These are phyloP conservation scores for Graphilbum fragrans DNA, from an alignment of 2,329 filamentous ascomycete species.

Conservation along the genomic window DNA sequence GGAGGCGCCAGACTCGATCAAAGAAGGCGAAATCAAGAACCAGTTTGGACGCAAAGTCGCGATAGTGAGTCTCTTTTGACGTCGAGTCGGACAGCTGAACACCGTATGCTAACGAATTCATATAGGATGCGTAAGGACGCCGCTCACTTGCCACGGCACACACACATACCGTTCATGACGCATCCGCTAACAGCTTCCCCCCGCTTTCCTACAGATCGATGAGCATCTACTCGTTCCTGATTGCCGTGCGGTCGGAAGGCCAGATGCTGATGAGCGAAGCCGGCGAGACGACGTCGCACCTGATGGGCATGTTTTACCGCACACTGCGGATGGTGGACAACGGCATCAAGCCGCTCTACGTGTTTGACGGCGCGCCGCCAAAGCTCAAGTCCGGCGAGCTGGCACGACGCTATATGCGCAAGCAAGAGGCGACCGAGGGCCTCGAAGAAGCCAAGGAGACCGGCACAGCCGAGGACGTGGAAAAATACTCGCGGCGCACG, in stretches of 20 bases:
- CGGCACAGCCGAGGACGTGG: constrained; percentile 90
- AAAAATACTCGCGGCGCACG: constrained; percentile 90
- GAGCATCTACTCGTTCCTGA: constrained; percentile 98
- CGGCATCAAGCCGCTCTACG: constrained; percentile 95
- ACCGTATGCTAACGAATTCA: background rate
- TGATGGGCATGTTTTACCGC: constrained; percentile 99
- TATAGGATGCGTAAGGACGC: constrained; percentile 10
- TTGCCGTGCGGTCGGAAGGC: constrained; percentile 91
- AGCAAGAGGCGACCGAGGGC: constrained; percentile 79
- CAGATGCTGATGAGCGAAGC: constrained; percentile 92
- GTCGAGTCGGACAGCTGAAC: background rate
- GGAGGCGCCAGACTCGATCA: constrained; percentile 89
- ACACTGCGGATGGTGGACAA: constrained; percentile 97
- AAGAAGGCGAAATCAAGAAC: constrained; percentile 95
- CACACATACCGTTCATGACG: too few relatives aligned
- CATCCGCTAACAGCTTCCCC: too few relatives aligned
- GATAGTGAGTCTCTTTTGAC: constrained; percentile 51
- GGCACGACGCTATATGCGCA: constrained; percentile 90
- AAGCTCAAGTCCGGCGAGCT: constrained; percentile 97
- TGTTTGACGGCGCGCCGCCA: constrained; percentile 92
- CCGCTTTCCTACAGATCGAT: constrained; percentile 78
- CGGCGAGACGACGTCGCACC: constrained; percentile 91
- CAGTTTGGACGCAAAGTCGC: constrained; percentile 98
- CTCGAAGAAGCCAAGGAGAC: constrained; percentile 96
- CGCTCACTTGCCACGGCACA: too few relatives aligned